phyloP scores from a whole-genome alignment of 768 basidiomycete genomes.

The Amanita molliuscula region DNA sequence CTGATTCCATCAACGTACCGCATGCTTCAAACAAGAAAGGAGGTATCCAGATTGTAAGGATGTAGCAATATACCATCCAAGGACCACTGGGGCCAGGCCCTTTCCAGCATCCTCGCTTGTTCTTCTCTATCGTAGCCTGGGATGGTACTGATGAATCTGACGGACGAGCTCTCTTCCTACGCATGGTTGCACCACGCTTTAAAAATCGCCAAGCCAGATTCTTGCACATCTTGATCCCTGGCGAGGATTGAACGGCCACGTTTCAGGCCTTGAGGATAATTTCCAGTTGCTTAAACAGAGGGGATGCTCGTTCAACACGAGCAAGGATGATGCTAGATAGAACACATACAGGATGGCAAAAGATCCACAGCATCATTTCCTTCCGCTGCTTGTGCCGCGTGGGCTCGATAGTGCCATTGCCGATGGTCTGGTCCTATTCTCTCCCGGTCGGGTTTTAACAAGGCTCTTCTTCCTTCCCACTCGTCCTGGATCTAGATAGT shows the following conservation, averaged over 20 bases:
- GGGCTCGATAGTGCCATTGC: constrained; percentile 88
- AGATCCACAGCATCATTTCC: constrained; percentile 56
- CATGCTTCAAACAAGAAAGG: constrained; percentile 63
- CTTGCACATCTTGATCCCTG: constrained; percentile 83
- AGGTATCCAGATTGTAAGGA: constrained; percentile 81
- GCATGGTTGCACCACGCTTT: constrained; percentile 74
- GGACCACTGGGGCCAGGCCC: constrained; percentile 85
- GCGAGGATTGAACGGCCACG: constrained; percentile 86
- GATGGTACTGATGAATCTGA: constrained; percentile 28
- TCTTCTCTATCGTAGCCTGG: constrained; percentile 24
- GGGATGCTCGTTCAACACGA: constrained; percentile 3
- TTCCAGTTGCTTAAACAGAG: constrained; percentile 55
- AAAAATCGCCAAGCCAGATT: constrained; percentile 89
- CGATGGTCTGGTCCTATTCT: constrained; percentile 93
- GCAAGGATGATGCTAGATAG: constrained; percentile 9
- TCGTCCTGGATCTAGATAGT: constrained; percentile 34
- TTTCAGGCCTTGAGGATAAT: constrained; percentile 62
- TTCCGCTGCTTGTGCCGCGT: constrained; percentile 69
- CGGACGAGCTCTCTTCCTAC: constrained; percentile 52
- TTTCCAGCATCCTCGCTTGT: constrained; percentile 48
- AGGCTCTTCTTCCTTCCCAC: constrained; percentile 85
- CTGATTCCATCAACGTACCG: constrained; percentile 39
- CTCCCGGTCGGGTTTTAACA: constrained; percentile 86
- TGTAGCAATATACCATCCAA: constrained; percentile 92
- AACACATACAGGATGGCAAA: constrained; percentile 69